These are phyloP conservation scores for Guyanaporus albipodus DNA, from an alignment of 768 basidiomycete genomes.

Conservation along the genomic window DNA sequence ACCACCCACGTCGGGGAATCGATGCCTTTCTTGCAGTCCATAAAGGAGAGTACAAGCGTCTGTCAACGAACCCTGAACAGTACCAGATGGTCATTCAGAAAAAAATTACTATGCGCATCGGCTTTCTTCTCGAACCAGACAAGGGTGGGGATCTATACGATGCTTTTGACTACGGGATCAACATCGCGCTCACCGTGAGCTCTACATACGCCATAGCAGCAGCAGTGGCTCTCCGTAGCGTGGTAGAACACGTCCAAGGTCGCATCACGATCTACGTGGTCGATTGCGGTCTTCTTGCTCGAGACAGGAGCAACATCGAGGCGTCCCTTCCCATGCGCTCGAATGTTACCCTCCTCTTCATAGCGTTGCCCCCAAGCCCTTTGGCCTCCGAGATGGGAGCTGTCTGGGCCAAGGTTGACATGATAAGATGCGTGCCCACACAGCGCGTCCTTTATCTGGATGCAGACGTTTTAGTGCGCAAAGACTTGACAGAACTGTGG, in stretches of 20 bases:
- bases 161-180: slow-evolving; percentile 43
- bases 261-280: slow-evolving; percentile 48
- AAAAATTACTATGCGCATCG: slow-evolving; percentile 48
- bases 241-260: slow-evolving; percentile 32
- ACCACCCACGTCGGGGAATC: slow-evolving; percentile 55
- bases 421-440: slow-evolving; percentile 42
- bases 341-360: slow-evolving; percentile 41
- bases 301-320: slow-evolving; percentile 34
- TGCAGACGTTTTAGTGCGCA: slow-evolving; percentile 46
- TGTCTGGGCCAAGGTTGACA: slow-evolving; percentile 50
- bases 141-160: slow-evolving; percentile 1
- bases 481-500: slow-evolving; percentile 42
- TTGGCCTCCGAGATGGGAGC: slow-evolving; percentile 28
- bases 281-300: slow-evolving; percentile 40
- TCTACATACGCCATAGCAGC: slow-evolving; percentile 45
- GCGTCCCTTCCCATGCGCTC: slow-evolving; percentile 24
- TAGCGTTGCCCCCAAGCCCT: slow-evolving; percentile 33
- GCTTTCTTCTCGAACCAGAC: slow-evolving; percentile 34
- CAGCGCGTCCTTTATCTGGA: slow-evolving; percentile 53
- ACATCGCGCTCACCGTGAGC: slow-evolving; percentile 44
- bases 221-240: slow-evolving; percentile 45
- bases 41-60: slow-evolving; percentile 41
- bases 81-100: slow-evolving; percentile 57
- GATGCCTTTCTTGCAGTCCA: slow-evolving; percentile 54
- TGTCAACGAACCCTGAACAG: slow-evolving; percentile 34